Evolutionary conservation across 2,329 filamentous ascomycete genomes (phyloP).

Genomic region (Fusarium sp.): DNA sequence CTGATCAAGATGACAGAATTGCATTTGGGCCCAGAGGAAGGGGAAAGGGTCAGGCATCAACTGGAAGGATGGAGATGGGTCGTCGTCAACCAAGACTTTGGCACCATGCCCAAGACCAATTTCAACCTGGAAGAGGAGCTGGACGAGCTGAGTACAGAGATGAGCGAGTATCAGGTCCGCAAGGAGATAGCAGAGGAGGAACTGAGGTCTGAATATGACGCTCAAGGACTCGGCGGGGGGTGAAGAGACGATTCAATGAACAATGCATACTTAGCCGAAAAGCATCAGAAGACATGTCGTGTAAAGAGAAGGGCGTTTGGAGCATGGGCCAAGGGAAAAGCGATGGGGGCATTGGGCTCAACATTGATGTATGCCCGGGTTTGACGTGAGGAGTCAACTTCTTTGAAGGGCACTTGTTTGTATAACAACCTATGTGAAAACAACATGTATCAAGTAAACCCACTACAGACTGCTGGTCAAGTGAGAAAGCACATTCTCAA

Average conservation of each 20-base stretch:
- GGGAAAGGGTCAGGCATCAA: constrained; percentile 18
- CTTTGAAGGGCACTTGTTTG: not conserved
- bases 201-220: not conserved
- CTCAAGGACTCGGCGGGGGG: not conserved
- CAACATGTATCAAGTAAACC: not conserved
- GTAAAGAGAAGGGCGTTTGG: not conserved
- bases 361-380: not conserved
- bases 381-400: not conserved
- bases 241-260: not conserved
- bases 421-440: not conserved
- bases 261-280: not conserved
- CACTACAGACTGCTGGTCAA: not conserved
- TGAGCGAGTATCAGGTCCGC: not conserved
- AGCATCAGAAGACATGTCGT: not conserved
- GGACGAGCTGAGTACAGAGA: not conserved
- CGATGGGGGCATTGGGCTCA: not conserved
- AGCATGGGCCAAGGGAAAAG: not conserved
- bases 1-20: constrained; percentile 41
- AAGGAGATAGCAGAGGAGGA: not conserved
- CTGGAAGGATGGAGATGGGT: constrained; percentile 41
- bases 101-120: not conserved
- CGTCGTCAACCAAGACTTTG: constrained; percentile 13
- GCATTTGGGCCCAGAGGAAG: constrained; percentile 45
- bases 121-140: constrained; percentile 2
- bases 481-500: not conserved